phyloP scores from a whole-genome alignment of 371 early-diverging fungal species.

The Vairimorpha ceranae region DNA sequence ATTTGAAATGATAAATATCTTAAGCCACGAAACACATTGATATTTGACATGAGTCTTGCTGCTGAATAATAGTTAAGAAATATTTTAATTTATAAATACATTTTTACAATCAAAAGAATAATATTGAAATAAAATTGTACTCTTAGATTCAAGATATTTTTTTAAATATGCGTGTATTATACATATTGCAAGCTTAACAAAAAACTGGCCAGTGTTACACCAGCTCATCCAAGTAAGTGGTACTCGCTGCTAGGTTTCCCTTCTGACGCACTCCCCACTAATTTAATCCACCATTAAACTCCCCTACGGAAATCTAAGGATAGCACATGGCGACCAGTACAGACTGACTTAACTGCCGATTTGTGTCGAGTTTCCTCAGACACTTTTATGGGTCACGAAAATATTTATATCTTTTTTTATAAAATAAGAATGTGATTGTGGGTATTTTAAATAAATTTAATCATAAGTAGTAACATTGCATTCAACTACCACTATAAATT shows the following conservation, averaged over 20 bases:
- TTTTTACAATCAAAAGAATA: too few relatives aligned
- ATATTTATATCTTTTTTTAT: neutral
- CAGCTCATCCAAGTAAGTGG: conserved; percentile 4
- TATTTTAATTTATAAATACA: too few relatives aligned
- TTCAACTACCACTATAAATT: too few relatives aligned
- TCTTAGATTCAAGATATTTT: too few relatives aligned
- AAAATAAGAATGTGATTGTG: neutral
- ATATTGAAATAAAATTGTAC: too few relatives aligned
- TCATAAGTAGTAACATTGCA: too few relatives aligned
- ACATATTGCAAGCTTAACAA: neutral
- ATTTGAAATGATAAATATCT: too few relatives aligned
- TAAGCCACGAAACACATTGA: too few relatives aligned
- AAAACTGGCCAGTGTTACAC: neutral
- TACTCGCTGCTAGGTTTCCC: conserved; percentile 37
- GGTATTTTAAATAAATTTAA: neutral
- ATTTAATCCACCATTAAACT: neutral
- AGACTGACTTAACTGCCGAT: neutral
- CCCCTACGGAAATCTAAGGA: neutral
- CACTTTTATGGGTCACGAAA: neutral
- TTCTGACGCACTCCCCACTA: conserved; percentile 26
- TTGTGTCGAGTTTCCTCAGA: conserved; percentile 15
- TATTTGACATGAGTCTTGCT: too few relatives aligned
- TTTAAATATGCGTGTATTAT: too few relatives aligned
- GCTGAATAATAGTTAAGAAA: too few relatives aligned
- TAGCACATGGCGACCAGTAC: neutral